These are phyloP conservation scores for Ganoderma lingzhi DNA, from an alignment of 1,284 basidiomycete species.

Conservation along the genomic window DNA sequence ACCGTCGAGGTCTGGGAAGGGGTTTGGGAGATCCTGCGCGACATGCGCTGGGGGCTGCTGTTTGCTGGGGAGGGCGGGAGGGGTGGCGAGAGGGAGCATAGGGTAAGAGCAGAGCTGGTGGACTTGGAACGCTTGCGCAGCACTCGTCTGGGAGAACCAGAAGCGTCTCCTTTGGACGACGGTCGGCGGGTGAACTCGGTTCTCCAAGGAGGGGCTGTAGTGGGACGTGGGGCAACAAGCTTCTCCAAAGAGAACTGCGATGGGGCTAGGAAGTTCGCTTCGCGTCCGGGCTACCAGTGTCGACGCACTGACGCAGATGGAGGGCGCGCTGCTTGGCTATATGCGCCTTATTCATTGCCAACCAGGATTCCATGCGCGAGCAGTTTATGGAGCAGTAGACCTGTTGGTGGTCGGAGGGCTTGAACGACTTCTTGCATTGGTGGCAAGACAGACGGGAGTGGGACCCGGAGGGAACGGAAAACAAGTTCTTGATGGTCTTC, in stretches of 20 bases:
- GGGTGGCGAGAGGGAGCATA: neutral
- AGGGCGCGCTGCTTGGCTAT: neutral
- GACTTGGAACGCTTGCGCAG: neutral
- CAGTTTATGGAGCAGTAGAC: slow-evolving; percentile 17
- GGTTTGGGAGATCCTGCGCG: neutral
- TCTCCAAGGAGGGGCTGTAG: neutral
- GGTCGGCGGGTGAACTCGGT: neutral
- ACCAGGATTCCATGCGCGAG: slow-evolving; percentile 7
- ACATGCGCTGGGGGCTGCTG: neutral
- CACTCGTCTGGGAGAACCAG: neutral
- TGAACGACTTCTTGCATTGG: slow-evolving; percentile 14
- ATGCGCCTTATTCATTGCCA: neutral
- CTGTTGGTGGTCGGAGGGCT: neutral
- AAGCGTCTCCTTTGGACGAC: neutral
- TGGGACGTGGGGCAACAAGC: neutral
- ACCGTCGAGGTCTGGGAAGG: neutral
- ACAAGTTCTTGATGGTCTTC: slow-evolving; percentile 19
- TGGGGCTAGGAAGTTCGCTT: neutral
- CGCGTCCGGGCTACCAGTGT: neutral
- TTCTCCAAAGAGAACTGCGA: neutral
- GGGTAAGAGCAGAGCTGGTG: neutral
- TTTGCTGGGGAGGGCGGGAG: neutral
- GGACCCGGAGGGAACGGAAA: slow-evolving; percentile 6
- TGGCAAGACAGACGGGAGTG: slow-evolving; percentile 1
- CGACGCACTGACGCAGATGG: neutral